These are phyloP conservation scores for Grosmannia serpens DNA, from an alignment of 2,329 filamentous ascomycete genomes.

Conservation along the genomic window DNA sequence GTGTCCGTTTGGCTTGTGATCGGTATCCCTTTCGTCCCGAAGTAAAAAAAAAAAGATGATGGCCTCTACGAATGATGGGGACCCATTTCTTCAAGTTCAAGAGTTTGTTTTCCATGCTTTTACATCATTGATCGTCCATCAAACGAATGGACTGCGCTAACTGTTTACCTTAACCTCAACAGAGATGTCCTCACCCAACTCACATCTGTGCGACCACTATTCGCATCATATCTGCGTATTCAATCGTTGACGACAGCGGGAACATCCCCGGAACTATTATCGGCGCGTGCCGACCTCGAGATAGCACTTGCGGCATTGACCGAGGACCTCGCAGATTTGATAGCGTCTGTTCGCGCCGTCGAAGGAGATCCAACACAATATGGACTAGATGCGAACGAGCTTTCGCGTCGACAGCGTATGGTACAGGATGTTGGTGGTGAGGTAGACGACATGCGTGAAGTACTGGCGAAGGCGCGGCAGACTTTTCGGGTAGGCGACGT, in stretches of 20 bases:
- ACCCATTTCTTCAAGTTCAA: constrained; percentile 63
- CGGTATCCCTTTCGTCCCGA: not conserved
- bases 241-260: constrained; percentile 66
- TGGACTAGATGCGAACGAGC: constrained; percentile 73
- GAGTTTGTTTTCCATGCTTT: constrained; percentile 35
- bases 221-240: constrained; percentile 92
- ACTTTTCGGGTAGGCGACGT: constrained; percentile 18
- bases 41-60: constrained; percentile 40
- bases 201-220: constrained; percentile 69
- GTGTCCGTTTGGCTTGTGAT: not conserved
- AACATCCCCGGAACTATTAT: constrained; percentile 72
- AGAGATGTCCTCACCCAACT: constrained; percentile 86
- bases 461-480: constrained; percentile 53
- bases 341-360: constrained; percentile 75
- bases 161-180: not conserved
- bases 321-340: constrained; percentile 80
- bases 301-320: constrained; percentile 54
- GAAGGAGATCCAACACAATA: constrained; percentile 81
- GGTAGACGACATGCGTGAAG: constrained; percentile 77
- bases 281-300: constrained; percentile 60
- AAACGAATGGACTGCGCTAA: not conserved
- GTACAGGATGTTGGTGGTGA: constrained; percentile 85
- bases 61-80: constrained; percentile 55
- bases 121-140: not conserved
- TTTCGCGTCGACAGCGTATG: constrained; percentile 65